Conservation (phyloP, 2,329 filamentous ascomycete species). For the Penicillium sp. region DNA sequence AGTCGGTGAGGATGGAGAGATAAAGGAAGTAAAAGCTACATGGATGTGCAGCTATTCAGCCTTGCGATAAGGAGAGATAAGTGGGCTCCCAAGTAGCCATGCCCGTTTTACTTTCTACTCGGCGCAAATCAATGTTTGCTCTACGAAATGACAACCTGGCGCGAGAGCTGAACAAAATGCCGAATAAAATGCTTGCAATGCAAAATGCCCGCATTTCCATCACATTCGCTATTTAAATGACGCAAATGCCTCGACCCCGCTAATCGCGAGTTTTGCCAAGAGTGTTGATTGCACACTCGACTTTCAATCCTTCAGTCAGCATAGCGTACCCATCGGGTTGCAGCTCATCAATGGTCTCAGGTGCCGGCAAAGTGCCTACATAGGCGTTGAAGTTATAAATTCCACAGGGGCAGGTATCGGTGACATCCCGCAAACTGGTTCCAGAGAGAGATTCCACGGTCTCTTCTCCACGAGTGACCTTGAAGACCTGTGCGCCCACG, state of each 20-base stretch:
- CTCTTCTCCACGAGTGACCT: conserved; percentile 44
- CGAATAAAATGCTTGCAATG: neutral
- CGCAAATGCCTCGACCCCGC: neutral
- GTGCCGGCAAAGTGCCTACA: conserved; percentile 52
- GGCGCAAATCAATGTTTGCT: too few species aligned
- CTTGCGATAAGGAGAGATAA: neutral
- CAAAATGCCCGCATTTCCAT: neutral
- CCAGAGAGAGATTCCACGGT: conserved; percentile 45
- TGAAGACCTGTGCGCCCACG: conserved; percentile 51
- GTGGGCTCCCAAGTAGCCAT: neutral
- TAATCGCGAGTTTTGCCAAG: conserved; percentile 5
- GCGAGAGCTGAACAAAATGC: neutral
- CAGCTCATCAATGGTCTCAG: conserved; percentile 37
- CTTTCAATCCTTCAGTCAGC: conserved; percentile 32
- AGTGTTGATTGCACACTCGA: conserved; percentile 31
- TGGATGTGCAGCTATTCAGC: neutral
- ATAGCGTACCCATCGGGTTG: conserved; percentile 34
- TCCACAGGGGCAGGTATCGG: conserved; percentile 50
- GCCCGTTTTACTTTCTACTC: too few species aligned
- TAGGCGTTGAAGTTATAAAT: conserved; percentile 62
- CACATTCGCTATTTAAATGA: neutral
- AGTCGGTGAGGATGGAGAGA: conserved; percentile 4
- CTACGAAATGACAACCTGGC: too few species aligned
- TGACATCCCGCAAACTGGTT: conserved; percentile 54
- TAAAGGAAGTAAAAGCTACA: neutral